Base-by-base conservation (phyloP, 1,284 basidiomycete genomes). In the Fereydounia khargensis region DNA sequence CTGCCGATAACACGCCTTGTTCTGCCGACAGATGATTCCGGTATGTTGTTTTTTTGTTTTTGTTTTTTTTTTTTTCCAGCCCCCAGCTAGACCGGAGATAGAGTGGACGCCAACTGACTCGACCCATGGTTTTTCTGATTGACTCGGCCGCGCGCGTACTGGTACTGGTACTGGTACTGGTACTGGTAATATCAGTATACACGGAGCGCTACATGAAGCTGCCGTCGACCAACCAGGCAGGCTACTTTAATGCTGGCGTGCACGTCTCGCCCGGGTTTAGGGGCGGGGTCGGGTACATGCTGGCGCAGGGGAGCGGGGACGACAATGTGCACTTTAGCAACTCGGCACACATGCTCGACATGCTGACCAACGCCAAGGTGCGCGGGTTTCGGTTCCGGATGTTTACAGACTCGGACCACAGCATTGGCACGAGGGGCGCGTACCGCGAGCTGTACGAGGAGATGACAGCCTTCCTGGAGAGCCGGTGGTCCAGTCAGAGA, bases 141-240 rank as follows among this genome's bases (percentile, higher is more conserved):
- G n/a, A n/a, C n/a, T n/a, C n/a, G n/a, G n/a, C n/a, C n/a, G n/a
- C n/a, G n/a, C n/a, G n/a, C n/a, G n/a, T n/a, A n/a, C n/a, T n/a
- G n/a, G n/a, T n/a, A n/a, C n/a, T n/a, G n/a, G n/a, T n/a, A n/a
- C n/a, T n/a, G n/a, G n/a, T n/a, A n/a, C n/a, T n/a, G n/a, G n/a
- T n/a, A n/a, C n/a, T n/a, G n/a, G n/a, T n/a, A n/a, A n/a, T n/a
- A n/a, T 86, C 88, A 6, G 85, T 91, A 42, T 91, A 91, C 76
- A 96, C 94, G 2, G 92, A 97, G 71, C 85, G 94, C n/a, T 97
- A 96, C 80, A 91, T 97, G 90, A 85, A 86, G 64, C 81, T 87
- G 20, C 91, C 90, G 0, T 72, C 79, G 11, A 78, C 82, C 13
- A 97, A 98, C 76, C 80, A 81, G 0, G 82, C 79, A 0, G 94